Base-by-base conservation (phyloP, 2,329 filamentous ascomycete genomes). In the Apiospora marii region DNA sequence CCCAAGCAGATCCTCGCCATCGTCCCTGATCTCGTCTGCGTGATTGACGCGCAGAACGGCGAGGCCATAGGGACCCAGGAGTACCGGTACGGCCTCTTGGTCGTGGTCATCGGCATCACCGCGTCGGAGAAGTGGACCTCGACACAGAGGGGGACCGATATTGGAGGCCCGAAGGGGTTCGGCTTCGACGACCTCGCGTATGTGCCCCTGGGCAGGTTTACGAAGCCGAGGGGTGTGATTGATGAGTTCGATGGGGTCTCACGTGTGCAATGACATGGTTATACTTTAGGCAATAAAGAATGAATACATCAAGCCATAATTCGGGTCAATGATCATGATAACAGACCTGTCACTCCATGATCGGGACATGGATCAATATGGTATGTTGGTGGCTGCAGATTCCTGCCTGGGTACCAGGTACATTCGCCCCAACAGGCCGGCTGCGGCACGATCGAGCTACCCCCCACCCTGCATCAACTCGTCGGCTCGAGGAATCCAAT, bases 31-130 rank as follows among this genome's bases (percentile, higher is more conserved):
- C 79, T 91, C 10, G 87, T 91, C 69, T 83, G 84, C 0, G 82
- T 90, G 8, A 84, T 91, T 22, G 88, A 90, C 72, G 84, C 87
- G 6, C 86, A 88, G 74, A 88, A 86, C 13, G 89, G 88, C 43
- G 85, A 88, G 74, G 88, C 87, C 0, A 82, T 91, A 10, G 88
- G 88, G 0, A 88, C 87, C 0, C 88, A 86, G 0, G 89, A 91
- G 75, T 90, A 89, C 73, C 79, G 86, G 14, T 89, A 88, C 73
- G 87, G 87, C 1, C 77, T 89, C 46, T 78, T 87, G 14, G 87
- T 89, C 16, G 82, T 85, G 27, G 86, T 89, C 0, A 74, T 89
- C 16, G 86, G 84, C 4, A 84, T 86, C 58, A 77, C 85, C 1
- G 84, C 85, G 1, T 84, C 82, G 68, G 83, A 86, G 64, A 81